Evolutionary conservation across 192 early-diverging fungal species (phyloP).

Genomic region (Paraglomus occultum): DNA sequence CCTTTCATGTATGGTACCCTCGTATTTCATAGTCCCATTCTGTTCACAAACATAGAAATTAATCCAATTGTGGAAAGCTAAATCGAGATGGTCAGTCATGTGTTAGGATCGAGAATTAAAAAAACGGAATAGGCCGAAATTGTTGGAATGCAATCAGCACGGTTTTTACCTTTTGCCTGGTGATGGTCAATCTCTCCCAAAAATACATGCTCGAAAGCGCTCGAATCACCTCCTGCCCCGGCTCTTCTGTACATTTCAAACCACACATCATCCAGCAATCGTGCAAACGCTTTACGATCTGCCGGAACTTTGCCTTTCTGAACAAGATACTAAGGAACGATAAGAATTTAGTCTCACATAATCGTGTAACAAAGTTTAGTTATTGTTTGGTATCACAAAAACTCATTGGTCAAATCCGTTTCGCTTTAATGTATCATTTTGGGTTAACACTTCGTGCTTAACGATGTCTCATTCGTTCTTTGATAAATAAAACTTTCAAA

Average conservation of each 20-base stretch:
- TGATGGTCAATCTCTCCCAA: slow-evolving; percentile 19
- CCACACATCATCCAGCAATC: slow-evolving; percentile 10
- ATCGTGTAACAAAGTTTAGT: too few species aligned
- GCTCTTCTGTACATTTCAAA: slow-evolving; percentile 26
- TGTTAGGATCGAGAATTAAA: too few species aligned
- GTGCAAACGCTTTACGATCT: not conserved
- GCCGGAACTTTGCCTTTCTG: not conserved
- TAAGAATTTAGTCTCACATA: too few species aligned
- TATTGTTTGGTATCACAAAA: too few species aligned
- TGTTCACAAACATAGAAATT: slow-evolving; percentile 19
- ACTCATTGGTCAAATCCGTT: too few species aligned
- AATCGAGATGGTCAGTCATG: too few species aligned
- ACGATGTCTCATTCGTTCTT: too few species aligned
- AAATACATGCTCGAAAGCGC: slow-evolving; percentile 30
- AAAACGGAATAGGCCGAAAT: too few species aligned
- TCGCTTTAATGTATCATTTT: too few species aligned
- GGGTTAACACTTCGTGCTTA: too few species aligned
- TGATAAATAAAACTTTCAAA: too few species aligned
- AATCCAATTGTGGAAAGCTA: slow-evolving; percentile 32
- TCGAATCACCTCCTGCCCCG: slow-evolving; percentile 3
- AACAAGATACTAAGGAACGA: slow-evolving; percentile 6
- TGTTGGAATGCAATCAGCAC: too few species aligned
- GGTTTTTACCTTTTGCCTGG: slow-evolving; percentile 21
- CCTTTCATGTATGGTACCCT: not conserved
- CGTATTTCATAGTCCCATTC: slow-evolving; percentile 14